Conservation (phyloP, 2,329 filamentous ascomycete species). For the Curvularia sp. region DNA sequence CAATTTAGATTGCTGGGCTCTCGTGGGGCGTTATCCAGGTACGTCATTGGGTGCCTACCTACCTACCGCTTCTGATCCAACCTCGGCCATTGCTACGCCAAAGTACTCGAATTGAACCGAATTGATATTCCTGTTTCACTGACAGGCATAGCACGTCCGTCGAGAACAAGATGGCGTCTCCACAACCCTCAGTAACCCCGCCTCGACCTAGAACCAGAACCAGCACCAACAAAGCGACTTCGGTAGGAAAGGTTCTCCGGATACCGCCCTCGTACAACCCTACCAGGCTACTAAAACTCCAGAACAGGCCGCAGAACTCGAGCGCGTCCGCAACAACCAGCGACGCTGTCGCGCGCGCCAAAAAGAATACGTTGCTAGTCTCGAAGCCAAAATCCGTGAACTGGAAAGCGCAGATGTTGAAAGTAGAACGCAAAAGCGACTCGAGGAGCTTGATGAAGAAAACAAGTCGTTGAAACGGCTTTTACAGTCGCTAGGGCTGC, state of each 20-base stretch:
- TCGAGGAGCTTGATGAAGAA: conserved; percentile 6
- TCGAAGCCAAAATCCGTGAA: conserved; percentile 24
- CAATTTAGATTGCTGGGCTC: neutral
- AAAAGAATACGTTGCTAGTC: conserved; percentile 23
- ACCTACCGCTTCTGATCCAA: neutral
- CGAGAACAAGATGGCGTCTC: neutral
- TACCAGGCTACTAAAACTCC: neutral
- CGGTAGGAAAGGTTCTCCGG: neutral
- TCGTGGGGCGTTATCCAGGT: too few species aligned
- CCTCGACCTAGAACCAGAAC: neutral
- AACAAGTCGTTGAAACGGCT: conserved; percentile 10
- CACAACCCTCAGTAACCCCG: neutral
- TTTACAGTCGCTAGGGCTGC: conserved; percentile 21
- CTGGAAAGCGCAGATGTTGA: conserved; percentile 15
- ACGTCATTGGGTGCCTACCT: too few species aligned
- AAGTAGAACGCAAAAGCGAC: conserved; percentile 2
- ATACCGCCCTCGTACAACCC: neutral
- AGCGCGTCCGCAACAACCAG: conserved; percentile 31
- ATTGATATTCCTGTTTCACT: neutral
- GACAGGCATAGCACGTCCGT: neutral
- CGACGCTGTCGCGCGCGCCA: conserved; percentile 23
- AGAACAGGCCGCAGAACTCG: conserved; percentile 17
- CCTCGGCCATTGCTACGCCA: neutral
- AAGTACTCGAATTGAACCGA: neutral
- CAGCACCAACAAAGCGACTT: neutral